Evolutionary conservation across 176 grass and related monocot genomes (phyloP).

Genomic region (Canna indica): DNA sequence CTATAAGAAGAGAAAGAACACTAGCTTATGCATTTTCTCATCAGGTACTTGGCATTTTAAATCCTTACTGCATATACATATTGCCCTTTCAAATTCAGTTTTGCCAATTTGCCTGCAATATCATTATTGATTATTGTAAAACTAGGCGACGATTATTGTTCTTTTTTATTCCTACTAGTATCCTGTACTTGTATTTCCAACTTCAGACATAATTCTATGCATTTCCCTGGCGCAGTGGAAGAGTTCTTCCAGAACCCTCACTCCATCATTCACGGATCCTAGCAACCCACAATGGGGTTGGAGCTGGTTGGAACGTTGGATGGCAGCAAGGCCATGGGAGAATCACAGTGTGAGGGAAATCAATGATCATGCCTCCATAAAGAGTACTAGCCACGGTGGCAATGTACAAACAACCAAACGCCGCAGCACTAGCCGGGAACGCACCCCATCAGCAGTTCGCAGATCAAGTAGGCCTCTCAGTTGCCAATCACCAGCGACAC

Average conservation of each 20-base stretch:
- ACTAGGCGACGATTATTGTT: background rate
- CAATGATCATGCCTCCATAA: constrained; percentile 23
- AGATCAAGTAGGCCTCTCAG: constrained; percentile 49
- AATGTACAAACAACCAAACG: constrained; percentile 5
- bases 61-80: background rate
- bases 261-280: constrained; percentile 50
- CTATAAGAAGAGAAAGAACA: constrained; percentile 68
- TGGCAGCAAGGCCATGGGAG: constrained; percentile 70
- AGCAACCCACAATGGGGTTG: constrained; percentile 91
- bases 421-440: constrained; percentile 24
- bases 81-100: constrained; percentile 1
- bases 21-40: constrained; percentile 98
- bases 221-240: constrained; percentile 50
- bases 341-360: constrained; percentile 18
- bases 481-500: constrained; percentile 58
- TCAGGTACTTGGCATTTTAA: constrained; percentile 39
- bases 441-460: constrained; percentile 35
- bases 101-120: constrained; percentile 4
- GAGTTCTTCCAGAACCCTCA: constrained; percentile 47
- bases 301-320: constrained; percentile 98
- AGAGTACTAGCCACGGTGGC: constrained; percentile 12
- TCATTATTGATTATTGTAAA: background rate
- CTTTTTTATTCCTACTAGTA: background rate
- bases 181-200: background rate
- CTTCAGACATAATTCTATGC: background rate